Conservation (phyloP, 1,284 basidiomycete genomes). For the Kwoniella shivajii region DNA sequence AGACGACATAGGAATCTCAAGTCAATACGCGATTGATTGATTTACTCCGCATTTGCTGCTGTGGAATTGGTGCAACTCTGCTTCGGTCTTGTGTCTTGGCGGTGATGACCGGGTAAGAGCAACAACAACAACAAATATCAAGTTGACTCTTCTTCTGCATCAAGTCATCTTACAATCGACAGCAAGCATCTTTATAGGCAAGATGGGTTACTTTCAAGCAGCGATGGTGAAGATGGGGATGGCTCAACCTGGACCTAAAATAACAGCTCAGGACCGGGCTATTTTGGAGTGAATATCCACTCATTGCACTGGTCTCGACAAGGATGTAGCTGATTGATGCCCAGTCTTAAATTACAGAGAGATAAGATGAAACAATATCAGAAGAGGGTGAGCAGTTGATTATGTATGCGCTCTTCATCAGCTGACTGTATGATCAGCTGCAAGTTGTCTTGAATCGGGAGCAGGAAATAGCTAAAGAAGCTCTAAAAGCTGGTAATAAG, state of each 20-base stretch:
- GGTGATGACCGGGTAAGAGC: not conserved
- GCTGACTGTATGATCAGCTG: conserved; percentile 61
- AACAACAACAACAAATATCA: too few species aligned
- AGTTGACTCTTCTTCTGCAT: too few species aligned
- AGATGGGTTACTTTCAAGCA: conserved; percentile 47
- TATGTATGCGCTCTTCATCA: not conserved
- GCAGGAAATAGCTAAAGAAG: conserved; percentile 81
- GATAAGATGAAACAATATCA: conserved; percentile 96
- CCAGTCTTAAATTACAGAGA: conserved; percentile 87
- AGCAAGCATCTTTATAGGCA: not conserved
- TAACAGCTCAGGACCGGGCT: conserved; percentile 90
- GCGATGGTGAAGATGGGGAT: conserved; percentile 49
- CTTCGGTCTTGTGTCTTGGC: not conserved
- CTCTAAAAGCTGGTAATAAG: conserved; percentile 79
- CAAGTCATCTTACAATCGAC: too few species aligned
- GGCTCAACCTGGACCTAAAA: conserved; percentile 78
- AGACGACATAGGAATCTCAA: too few species aligned
- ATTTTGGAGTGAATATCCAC: conserved; percentile 80
- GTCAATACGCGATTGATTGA: not conserved
- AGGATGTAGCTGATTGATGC: conserved; percentile 37
- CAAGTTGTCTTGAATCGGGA: conserved; percentile 84
- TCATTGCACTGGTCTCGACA: not conserved
- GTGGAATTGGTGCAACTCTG: not conserved
- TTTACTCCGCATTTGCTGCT: not conserved
- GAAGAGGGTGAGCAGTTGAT: conserved; percentile 67